Evolutionary conservation across 2,329 filamentous ascomycete genomes (phyloP), one percentile per base, ranked within the genome.

Genomic region (Xylaria sp.): DNA sequence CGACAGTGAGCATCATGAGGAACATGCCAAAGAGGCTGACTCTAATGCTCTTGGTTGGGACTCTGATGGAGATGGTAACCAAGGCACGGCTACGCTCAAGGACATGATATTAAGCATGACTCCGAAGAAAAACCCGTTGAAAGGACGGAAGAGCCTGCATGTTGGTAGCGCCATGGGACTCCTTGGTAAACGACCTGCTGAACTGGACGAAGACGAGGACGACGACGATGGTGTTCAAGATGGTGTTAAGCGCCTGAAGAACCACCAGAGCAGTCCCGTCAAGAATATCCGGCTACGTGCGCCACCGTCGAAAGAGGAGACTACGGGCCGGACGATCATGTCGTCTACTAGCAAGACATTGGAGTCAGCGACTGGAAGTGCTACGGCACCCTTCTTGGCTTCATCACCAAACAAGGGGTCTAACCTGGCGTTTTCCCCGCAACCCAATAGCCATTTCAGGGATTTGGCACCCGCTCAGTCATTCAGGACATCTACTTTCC

Each of bases 91-190:
- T 0, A 73, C 86, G 63, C 75, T 93, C 49, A 88, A 84, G 63
- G 88, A 91, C 64, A 87, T 91, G 83, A 93, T 93, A 61, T 82
- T 88, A 62, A 89, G 84, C 59, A 78, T 93, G 63, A 91, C 88
- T 23, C 90, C 90, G 0, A 90, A 89, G 73, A 90, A 91, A 72
- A 86, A 83, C 57, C 73, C 76, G 4, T 66, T 89, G 5, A 85
- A 80, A 58, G 85, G 85, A 11, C 85, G 89, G 47, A 92, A 92
- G 75, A 92, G 89, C 69, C 78, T 92, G 54, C 86, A 89, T 64
- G 84, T 91, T 18, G 89, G 89, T 47, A 89, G 88, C 66, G 89
- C 89, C 11, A 85, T 78, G 63, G 89, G 89, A 0, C 74, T 92
- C 18, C 77, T 92, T 4, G 89, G 89, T 5, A 92, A 92, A 72